Percentiles rank a stretch among this genome's conserved stretches.
phyloP scores from a whole-genome alignment of 1,284 basidiomycete species.

The Leccinum subspadiceum region DNA sequence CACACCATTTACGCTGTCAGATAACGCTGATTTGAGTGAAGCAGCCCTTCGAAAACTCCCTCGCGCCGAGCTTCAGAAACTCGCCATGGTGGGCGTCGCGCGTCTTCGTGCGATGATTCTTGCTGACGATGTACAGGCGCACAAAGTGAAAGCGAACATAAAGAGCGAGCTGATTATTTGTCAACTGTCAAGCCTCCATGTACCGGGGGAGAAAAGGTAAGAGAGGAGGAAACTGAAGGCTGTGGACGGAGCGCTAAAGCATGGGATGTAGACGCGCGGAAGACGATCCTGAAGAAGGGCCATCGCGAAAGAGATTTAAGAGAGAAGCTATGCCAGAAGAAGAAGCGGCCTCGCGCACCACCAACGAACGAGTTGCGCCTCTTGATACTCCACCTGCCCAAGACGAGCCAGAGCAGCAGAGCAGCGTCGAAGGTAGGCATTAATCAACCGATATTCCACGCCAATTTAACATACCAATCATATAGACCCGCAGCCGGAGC shows the following conservation, averaged over 20 bases:
- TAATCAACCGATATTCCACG: not conserved
- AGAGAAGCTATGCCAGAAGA: not conserved
- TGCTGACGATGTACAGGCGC: conserved; percentile 15
- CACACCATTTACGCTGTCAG: not conserved
- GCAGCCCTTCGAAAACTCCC: conserved; percentile 25
- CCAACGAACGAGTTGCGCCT: not conserved
- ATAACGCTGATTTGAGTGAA: conserved; percentile 11
- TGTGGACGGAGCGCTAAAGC: not conserved
- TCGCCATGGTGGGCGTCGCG: conserved; percentile 24
- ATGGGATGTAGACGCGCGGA: conserved; percentile 12
- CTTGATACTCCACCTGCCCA: not conserved
- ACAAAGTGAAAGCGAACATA: conserved; percentile 26
- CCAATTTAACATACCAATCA: not conserved
- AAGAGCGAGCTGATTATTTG: conserved; percentile 30
- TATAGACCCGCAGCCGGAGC: conserved; percentile 4
- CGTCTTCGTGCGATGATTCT: not conserved
- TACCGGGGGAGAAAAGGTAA: conserved; percentile 15
- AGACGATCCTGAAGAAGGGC: conserved; percentile 9
- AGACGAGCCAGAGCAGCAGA: not conserved
- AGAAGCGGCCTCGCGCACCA: not conserved
- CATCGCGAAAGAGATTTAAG: conserved; percentile 18
- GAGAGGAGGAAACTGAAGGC: not conserved
- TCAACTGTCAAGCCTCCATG: conserved; percentile 12
- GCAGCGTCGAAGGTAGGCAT: conserved; percentile 8
- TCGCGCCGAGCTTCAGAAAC: conserved; percentile 26